Evolutionary conservation across 208 protist species (phyloP), one percentile per base, ranked within the genome.

Genomic region (Zelonia costaricensis): DNA sequence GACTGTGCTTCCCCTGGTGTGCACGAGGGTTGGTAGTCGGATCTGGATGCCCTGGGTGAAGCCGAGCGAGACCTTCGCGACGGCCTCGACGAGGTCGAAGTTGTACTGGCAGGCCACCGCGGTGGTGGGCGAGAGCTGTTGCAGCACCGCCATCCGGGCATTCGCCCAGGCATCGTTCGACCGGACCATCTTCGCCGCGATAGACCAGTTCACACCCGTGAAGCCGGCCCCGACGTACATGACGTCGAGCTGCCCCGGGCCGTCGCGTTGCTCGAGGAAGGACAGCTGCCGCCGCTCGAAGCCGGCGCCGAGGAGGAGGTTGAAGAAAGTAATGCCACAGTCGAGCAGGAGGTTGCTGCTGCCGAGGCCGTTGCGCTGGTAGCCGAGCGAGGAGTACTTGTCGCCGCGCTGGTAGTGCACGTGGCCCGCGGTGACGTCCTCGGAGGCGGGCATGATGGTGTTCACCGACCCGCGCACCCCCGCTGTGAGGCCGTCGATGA

Each of bases 331-430:
- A 23, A 81, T 85, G 58, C 89, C 89, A 36, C 75, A 88, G 69
- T 93, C 86, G 12, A 95, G 76, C n/a, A 89, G 62, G 6, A 92
- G 69, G 52, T 92, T 86, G 70, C 84, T 95, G 61, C 86, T 93
- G 18, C 89, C 89, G 35, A 95, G 75, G 31, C 86, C 84, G 60
- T 95, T 95, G 39, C 84, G 80, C 68, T 93, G 85, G 45, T 89
- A 91, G 9, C 75, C 71, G 15, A 83, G 46, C 16, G 75, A 62
- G 25, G 76, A 80, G 69, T 92, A 95, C 57, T 93, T 88, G 55
- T 95, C 89, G 31, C 67, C 70, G 36, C 76, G 78, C 45, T 86
- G 76, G 70, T 93, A 95, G 55, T 84, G 65, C 23, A 86, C 51
- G 36, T 69, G 69, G 10, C 80, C 51, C 8, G 76, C 40, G 2